Percentiles rank a stretch among this genome's conserved stretches.
These are phyloP conservation scores for Leptodontidium sp. DNA, from an alignment of 2,329 filamentous ascomycete species.

Conservation along the genomic window DNA sequence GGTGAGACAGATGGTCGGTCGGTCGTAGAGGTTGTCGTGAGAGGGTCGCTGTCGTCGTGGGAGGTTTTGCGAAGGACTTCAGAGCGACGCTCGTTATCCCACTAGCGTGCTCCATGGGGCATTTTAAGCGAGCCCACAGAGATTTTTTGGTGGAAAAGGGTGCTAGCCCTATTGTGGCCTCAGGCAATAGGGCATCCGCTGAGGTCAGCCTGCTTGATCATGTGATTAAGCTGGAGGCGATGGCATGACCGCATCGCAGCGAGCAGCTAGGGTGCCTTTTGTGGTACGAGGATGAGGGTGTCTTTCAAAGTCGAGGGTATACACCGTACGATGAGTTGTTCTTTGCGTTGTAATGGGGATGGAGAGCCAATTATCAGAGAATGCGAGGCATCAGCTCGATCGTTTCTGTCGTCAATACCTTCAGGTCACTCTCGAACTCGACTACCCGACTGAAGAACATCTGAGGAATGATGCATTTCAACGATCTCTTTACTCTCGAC, in stretches of 20 bases:
- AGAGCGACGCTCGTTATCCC: slow-evolving; percentile 32
- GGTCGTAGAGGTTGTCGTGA: slow-evolving; percentile 42
- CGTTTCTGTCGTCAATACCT: slow-evolving; percentile 80
- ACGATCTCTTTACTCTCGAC: slow-evolving; percentile 66
- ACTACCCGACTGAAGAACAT: slow-evolving; percentile 66
- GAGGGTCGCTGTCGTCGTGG: slow-evolving; percentile 42
- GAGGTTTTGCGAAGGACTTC: slow-evolving; percentile 33
- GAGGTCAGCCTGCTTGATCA: not conserved
- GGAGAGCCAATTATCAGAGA: slow-evolving; percentile 41
- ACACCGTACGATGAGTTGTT: slow-evolving; percentile 15
- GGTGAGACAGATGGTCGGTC: slow-evolving; percentile 45
- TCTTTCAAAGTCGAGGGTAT: not conserved
- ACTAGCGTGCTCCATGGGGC: slow-evolving; percentile 32
- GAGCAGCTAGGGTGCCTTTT: not conserved
- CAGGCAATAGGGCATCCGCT: not conserved
- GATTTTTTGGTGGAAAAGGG: slow-evolving; percentile 25
- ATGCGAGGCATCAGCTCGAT: slow-evolving; percentile 48
- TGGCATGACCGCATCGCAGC: not conserved
- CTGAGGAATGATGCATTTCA: slow-evolving; percentile 72
- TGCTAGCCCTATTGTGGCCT: slow-evolving; percentile 38
- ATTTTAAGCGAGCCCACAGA: slow-evolving; percentile 34
- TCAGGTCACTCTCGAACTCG: slow-evolving; percentile 72
- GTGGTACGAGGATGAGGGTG: not conserved
- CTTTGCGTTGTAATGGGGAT: slow-evolving; percentile 36
- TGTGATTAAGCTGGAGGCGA: not conserved